Conservation (phyloP, 2,329 filamentous ascomycete species). For the Zasmidium cellare region DNA sequence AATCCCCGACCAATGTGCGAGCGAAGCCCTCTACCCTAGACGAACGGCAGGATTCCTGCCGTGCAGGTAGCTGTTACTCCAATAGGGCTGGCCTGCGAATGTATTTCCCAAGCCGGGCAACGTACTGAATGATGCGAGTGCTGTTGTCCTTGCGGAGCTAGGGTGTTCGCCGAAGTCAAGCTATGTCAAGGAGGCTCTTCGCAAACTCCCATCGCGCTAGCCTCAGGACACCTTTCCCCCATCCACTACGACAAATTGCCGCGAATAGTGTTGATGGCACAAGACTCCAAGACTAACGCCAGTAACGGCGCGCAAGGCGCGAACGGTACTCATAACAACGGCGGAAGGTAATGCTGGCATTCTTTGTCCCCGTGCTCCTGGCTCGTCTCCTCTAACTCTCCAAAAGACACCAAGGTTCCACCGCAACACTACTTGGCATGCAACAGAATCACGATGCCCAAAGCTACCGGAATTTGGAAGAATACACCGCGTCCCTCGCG, state of each 20-base stretch:
- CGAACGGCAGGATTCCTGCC: background rate
- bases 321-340: background rate
- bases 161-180: background rate
- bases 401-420: constrained; percentile 1
- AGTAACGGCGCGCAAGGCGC: background rate
- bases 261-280: background rate
- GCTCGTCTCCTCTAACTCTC: background rate
- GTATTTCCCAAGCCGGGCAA: background rate
- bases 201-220: background rate
- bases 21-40: background rate
- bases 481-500: constrained; percentile 7
- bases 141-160: background rate
- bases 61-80: background rate
- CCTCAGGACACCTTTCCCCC: background rate
- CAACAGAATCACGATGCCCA: constrained; percentile 1
- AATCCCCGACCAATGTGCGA: background rate
- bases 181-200: background rate
- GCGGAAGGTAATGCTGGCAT: background rate
- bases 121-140: background rate
- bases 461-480: background rate
- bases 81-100: background rate
- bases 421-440: constrained; percentile 3
- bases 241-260: background rate
- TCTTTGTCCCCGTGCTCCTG: background rate
- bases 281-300: background rate